Percentiles rank a stretch among this genome's conserved stretches.
Evolutionary conservation across 352 stramenopile species (phyloP).

Genomic region (Globisporangium apiculatum): DNA sequence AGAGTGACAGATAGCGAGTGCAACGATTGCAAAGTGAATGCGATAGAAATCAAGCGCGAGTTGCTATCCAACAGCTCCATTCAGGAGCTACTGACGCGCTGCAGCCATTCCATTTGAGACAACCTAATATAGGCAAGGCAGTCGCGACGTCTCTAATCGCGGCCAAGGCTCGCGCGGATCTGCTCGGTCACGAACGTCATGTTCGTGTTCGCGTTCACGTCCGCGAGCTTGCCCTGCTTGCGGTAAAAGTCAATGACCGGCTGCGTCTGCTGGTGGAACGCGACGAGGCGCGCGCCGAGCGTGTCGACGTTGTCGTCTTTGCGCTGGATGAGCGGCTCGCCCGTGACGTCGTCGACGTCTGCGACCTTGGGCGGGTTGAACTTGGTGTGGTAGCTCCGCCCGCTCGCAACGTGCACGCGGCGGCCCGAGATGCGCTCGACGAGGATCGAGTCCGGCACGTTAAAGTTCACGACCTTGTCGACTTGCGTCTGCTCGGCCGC

Average conservation of each 20-base stretch:
- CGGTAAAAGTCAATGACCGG: constrained; percentile 93
- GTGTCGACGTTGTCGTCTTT: constrained; percentile 95
- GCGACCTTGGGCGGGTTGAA: constrained; percentile 93
- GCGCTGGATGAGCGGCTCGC: constrained; percentile 95
- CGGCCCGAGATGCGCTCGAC: constrained; percentile 96
- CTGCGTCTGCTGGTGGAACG: constrained; percentile 96
- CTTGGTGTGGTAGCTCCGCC: constrained; percentile 97
- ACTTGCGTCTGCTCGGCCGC: constrained; percentile 80
- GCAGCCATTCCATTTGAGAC: too few relatives aligned
- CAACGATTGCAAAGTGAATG: not conserved
- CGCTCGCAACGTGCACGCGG: constrained; percentile 93
- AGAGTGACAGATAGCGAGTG: too few relatives aligned
- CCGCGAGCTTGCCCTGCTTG: constrained; percentile 74
- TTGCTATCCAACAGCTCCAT: too few relatives aligned
- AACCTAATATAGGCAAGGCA: too few relatives aligned
- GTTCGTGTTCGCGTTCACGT: constrained; percentile 89
- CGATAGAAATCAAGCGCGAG: not conserved
- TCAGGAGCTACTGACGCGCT: too few relatives aligned
- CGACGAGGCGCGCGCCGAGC: constrained; percentile 87
- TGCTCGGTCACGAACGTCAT: constrained; percentile 81
- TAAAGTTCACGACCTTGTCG: constrained; percentile 93
- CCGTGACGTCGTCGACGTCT: constrained; percentile 91
- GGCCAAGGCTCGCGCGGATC: constrained; percentile 68
- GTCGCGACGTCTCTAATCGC: constrained; percentile 40
- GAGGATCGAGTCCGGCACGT: constrained; percentile 93